Conservation (phyloP, 768 basidiomycete genomes). For the Hortiboletus campestris region DNA sequence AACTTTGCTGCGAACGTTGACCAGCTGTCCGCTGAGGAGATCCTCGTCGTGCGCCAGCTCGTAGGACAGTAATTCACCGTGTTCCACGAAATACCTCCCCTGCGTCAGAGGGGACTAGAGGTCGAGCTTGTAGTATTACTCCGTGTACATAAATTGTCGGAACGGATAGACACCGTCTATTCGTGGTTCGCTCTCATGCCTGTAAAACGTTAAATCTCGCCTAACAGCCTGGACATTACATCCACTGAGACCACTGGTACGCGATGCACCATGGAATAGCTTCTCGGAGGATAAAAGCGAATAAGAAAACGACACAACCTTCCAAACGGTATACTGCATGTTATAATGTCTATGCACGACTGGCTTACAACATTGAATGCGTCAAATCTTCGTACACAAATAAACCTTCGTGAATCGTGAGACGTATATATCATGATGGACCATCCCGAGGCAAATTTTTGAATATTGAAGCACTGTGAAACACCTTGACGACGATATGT, state of each 20-base stretch:
- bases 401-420: not conserved
- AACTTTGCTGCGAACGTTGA: conserved; percentile 63
- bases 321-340: not conserved
- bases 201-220: not conserved
- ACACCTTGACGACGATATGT: not conserved
- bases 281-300: not conserved
- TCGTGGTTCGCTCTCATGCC: not conserved
- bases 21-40: conserved; percentile 70
- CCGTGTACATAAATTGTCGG: conserved; percentile 8
- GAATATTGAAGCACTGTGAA: not conserved
- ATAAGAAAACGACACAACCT: not conserved
- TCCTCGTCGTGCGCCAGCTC: conserved; percentile 56
- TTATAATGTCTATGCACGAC: not conserved
- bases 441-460: not conserved
- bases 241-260: not conserved
- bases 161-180: not conserved
- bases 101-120: no score
- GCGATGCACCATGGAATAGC: not conserved
- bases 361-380: not conserved
- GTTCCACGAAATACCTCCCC: not conserved
- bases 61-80: conserved; percentile 29
- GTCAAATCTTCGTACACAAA: not conserved
- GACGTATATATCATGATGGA: no score
- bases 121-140: conserved; percentile 3
- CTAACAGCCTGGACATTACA: not conserved